Evolutionary conservation across 495 filamentous ascomycete genomes (phyloP), one percentile per base, ranked within the genome.

Genomic region (Sphaerosporella brunnea): DNA sequence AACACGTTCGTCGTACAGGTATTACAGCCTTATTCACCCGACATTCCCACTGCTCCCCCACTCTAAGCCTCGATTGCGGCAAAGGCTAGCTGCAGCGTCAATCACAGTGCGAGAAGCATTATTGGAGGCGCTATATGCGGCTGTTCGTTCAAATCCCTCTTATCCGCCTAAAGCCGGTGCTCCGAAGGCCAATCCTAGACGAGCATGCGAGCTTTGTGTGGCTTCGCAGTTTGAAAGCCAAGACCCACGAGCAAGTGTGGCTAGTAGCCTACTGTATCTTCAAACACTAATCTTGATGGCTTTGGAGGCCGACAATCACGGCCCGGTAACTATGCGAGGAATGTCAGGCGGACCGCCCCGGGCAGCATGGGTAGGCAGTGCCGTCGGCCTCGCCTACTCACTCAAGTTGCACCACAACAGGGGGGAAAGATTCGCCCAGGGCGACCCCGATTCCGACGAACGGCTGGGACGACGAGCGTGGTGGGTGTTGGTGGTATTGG

Each of bases 21-120:
- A 86, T 57, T 77, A 83, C 45, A 66, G 71, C 16, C 65, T 72
- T 23, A 75, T 92, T 15, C 83, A 92, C 55, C 73, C 75, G 1
- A 73, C 75, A 13, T 77, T 87, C 45, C 85, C 85, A 0, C 65
- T 92, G 2, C 70, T 93, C 13, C 73, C 82, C 0, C 68, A 73
- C 52, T 75, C 70, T 28, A 83, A 78, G 53, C 66, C 70, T 28
- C 68, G 73, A 4, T 68, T 85, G 2, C 66, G 75, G 35, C 69
- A 70, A 10, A 66, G 78, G 34, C 62, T 90, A 16, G 68, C 71
- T 8, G 70, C 73, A 42, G 78, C 76, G 54, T 72, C 75, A 3
- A 54, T 67, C 5, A 62, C 68, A 10, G 65, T 84, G 3, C 75
- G 80, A 44, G 77, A 82, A 38, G 81, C 78, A 0, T 85, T 90